Percentiles rank a stretch among this genome's conserved stretches.
These are phyloP conservation scores for Phellinidium pouzarii DNA, from an alignment of 1,284 basidiomycete species.

Conservation along the genomic window DNA sequence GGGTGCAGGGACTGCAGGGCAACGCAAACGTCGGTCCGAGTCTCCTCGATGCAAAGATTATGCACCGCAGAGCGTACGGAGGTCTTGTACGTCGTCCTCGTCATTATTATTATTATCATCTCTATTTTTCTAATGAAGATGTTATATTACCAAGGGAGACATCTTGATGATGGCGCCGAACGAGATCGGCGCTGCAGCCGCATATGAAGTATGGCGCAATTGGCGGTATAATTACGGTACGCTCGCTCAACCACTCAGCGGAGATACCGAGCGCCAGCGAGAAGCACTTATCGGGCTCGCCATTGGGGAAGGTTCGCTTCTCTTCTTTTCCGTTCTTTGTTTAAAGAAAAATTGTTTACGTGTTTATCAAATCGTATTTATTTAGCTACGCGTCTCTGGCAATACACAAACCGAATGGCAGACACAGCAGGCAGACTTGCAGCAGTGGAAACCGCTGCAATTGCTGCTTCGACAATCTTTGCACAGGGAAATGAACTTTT, in stretches of 20 bases:
- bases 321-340: not conserved
- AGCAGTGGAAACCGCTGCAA: slow-evolving; percentile 25
- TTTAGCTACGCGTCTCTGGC: slow-evolving; percentile 21
- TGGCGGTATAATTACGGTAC: slow-evolving; percentile 22
- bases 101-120: not conserved
- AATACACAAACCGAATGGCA: slow-evolving; percentile 21
- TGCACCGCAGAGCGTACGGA: slow-evolving; percentile 25
- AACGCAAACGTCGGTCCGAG: slow-evolving; percentile 6
- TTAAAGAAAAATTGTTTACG: too few relatives aligned
- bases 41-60: slow-evolving; percentile 21
- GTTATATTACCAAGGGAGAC: slow-evolving; percentile 12
- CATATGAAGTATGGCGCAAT: slow-evolving; percentile 22
- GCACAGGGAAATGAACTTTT: slow-evolving; percentile 4
- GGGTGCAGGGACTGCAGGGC: slow-evolving; percentile 20
- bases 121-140: slow-evolving; percentile 1
- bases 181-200: slow-evolving; percentile 24
- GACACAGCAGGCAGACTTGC: slow-evolving; percentile 25
- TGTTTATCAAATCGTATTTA: not conserved
- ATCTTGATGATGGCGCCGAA: slow-evolving; percentile 15
- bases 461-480: slow-evolving; percentile 21
- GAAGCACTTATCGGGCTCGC: slow-evolving; percentile 23
- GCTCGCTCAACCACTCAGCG: slow-evolving; percentile 21
- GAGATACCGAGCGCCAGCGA: slow-evolving; percentile 21
- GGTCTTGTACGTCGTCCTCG: slow-evolving; percentile 21
- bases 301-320: slow-evolving; percentile 22